Conservation (phyloP, 768 basidiomycete genomes). For the Xerocomellus chrysenteron region DNA sequence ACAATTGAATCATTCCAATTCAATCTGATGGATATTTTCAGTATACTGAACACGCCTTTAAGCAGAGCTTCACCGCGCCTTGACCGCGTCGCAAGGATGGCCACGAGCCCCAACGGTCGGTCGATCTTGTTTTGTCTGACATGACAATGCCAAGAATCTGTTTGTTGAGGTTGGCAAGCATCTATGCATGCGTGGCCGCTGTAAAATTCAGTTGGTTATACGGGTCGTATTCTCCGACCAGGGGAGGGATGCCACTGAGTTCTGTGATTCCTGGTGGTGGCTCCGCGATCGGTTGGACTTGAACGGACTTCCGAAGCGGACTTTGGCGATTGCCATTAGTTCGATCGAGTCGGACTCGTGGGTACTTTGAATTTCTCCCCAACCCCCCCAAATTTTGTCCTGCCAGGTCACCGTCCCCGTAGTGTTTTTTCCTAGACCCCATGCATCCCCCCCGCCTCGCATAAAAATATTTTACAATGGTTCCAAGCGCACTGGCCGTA, state of each 20-base stretch:
- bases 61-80: neutral
- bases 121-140: slow-evolving; percentile 2
- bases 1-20: neutral
- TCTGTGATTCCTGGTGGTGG: neutral
- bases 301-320: neutral
- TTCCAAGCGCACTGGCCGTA: neutral
- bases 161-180: neutral
- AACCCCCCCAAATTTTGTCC: neutral
- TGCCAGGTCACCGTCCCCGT: neutral
- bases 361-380: neutral
- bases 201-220: slow-evolving; percentile 3
- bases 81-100: neutral
- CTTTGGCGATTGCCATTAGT: neutral
- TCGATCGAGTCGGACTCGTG: neutral
- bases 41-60: neutral
- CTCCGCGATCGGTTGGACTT: neutral
- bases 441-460: neutral
- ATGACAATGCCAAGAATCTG: neutral
- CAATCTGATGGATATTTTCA: slow-evolving; percentile 4
- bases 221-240: neutral
- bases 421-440: neutral
- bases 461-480: neutral
- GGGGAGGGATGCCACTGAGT: neutral
- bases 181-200: neutral
- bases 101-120: slow-evolving; percentile 5